phyloP scores from a whole-genome alignment of 2,329 filamentous ascomycete genomes.

The Trichoderma simmonsii region DNA sequence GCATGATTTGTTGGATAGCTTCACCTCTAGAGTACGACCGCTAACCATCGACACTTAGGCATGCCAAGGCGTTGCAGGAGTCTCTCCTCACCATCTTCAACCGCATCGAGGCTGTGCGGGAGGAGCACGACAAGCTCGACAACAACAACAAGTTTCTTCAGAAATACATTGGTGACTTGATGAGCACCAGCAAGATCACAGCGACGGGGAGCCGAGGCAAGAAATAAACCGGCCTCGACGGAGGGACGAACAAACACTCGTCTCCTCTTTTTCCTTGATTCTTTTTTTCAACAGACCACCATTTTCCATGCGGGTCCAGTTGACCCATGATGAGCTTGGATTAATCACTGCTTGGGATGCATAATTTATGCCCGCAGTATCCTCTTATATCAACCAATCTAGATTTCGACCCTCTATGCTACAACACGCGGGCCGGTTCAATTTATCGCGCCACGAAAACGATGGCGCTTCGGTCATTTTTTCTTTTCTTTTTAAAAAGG shows the following conservation, averaged over 20 bases:
- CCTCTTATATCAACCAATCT: neutral
- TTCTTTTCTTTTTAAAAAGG: neutral
- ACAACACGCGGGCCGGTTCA: constrained; percentile 1
- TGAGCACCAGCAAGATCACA: constrained; percentile 77
- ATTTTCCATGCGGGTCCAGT: neutral
- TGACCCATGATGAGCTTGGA: neutral
- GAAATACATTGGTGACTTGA: constrained; percentile 95
- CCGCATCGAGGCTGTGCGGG: constrained; percentile 88
- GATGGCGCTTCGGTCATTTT: constrained; percentile 13
- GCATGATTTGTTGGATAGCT: constrained; percentile 34
- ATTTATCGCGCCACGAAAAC: neutral
- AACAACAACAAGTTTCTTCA: constrained; percentile 96
- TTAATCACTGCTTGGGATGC: neutral
- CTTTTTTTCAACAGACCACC: neutral
- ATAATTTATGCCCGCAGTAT: neutral
- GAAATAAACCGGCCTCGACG: constrained; percentile 43
- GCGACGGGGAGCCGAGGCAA: constrained; percentile 51
- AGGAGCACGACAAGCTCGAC: constrained; percentile 94
- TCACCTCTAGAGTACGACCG: neutral
- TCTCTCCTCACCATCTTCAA: constrained; percentile 87
- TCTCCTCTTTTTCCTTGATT: neutral
- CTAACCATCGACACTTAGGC: constrained; percentile 49
- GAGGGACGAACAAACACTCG: neutral
- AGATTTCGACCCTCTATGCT: constrained; percentile 3
- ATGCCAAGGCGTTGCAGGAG: constrained; percentile 84